These are phyloP conservation scores for Ilex aquifolium DNA, from an alignment of 257 asterid genomes.

Conservation along the genomic window DNA sequence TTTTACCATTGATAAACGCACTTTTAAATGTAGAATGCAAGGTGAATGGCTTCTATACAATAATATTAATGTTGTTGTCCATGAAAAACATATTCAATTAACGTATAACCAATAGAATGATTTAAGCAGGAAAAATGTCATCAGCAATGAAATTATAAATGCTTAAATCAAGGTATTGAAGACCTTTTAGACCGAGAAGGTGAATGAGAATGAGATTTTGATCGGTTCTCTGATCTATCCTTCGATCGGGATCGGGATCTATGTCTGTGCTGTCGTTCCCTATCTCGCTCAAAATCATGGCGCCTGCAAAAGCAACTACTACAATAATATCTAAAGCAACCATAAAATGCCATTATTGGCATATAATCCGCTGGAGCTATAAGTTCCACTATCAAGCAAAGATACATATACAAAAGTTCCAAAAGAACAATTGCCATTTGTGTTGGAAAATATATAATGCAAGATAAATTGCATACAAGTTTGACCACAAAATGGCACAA, in stretches of 20 bases:
- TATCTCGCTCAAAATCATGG: constrained; percentile 27
- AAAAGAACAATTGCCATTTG: neutral
- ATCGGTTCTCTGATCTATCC: constrained; percentile 25
- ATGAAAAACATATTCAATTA: too few relatives aligned
- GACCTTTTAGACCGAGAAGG: constrained; percentile 25
- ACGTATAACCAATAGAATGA: neutral
- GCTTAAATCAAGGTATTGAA: constrained; percentile 5
- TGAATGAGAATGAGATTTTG: constrained; percentile 20
- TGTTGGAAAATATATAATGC: constrained; percentile 1
- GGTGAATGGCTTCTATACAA: too few relatives aligned
- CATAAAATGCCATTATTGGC: constrained; percentile 3
- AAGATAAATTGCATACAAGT: neutral
- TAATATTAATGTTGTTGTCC: too few relatives aligned
- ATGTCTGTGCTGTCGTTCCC: constrained; percentile 29
- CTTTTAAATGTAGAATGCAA: too few relatives aligned
- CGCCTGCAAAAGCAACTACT: constrained; percentile 21
- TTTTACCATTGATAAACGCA: too few relatives aligned
- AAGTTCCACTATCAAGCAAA: constrained; percentile 3
- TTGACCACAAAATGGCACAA: too few relatives aligned
- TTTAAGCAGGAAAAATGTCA: neutral
- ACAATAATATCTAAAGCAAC: constrained; percentile 7
- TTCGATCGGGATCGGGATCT: constrained; percentile 42
- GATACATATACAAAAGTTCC: neutral
- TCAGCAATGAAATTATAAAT: constrained; percentile 12
- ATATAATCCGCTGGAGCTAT: neutral